phyloP scores from a whole-genome alignment of 768 basidiomycete genomes.

The Antrodiella citrinella region DNA sequence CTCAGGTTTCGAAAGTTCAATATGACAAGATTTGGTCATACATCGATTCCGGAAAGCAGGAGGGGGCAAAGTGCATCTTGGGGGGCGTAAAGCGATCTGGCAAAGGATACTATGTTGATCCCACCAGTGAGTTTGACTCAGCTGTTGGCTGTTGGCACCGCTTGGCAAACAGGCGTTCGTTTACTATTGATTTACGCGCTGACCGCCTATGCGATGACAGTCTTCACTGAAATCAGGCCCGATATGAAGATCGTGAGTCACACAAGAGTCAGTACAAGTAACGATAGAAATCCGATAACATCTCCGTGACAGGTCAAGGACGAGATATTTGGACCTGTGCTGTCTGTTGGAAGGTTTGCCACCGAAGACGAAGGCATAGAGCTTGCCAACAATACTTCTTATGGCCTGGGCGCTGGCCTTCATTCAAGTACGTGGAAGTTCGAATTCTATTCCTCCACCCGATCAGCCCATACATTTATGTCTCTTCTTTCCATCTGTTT shows the following conservation, averaged over 20 bases:
- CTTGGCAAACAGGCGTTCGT: not conserved
- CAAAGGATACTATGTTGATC: conserved; percentile 85
- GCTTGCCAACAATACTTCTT: conserved; percentile 81
- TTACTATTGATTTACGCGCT: not conserved
- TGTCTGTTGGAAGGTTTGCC: conserved; percentile 73
- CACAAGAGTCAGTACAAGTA: not conserved
- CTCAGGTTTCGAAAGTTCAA: conserved; percentile 72
- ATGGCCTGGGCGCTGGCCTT: conserved; percentile 88
- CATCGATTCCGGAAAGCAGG: conserved; percentile 76
- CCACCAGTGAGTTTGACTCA: conserved; percentile 56
- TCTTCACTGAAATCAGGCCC: conserved; percentile 72
- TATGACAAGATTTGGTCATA: conserved; percentile 84
- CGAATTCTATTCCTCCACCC: not conserved
- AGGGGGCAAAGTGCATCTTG: conserved; percentile 70
- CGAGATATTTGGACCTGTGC: conserved; percentile 93
- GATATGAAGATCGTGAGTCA: conserved; percentile 78
- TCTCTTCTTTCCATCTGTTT: not conserved
- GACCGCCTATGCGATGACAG: conserved; percentile 29
- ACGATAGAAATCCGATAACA: not conserved
- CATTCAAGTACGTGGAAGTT: conserved; percentile 59
- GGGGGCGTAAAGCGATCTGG: conserved; percentile 75
- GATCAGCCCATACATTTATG: not conserved
- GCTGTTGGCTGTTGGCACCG: not conserved
- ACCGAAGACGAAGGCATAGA: conserved; percentile 82
- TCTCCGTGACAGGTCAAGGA: conserved; percentile 13